A percentile compares a stretch with the other conserved stretches of the same genome.
Conservation (phyloP, 208 protist genomes). For the Acanthamoeba castellanii region DNA sequence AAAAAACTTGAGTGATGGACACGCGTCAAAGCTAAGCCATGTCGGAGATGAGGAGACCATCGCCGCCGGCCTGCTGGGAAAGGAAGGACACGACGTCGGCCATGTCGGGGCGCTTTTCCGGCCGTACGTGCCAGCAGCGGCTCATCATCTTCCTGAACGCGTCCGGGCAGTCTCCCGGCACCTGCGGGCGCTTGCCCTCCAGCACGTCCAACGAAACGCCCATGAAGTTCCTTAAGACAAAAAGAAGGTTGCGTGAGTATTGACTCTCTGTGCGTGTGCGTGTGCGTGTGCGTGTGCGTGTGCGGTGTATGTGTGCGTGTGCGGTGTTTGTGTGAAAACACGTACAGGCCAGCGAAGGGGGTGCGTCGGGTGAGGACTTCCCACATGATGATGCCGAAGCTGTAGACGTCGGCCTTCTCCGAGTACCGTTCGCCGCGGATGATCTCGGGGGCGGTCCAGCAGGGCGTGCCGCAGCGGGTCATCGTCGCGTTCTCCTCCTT, state of each 20-base stretch:
- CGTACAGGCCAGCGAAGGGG: not conserved
- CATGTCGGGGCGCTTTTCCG: constrained; percentile 47
- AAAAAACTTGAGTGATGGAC: no score
- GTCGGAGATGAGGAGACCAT: constrained; percentile 17
- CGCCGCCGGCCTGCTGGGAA: not conserved
- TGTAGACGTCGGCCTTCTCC: not conserved
- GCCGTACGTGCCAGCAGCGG: constrained; percentile 10
- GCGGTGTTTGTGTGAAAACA: not conserved
- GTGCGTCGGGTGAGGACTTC: not conserved
- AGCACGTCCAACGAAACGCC: constrained; percentile 56
- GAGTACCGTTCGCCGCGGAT: not conserved
- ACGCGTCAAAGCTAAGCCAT: not conserved
- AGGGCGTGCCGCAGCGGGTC: no score
- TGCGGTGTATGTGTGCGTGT: not conserved
- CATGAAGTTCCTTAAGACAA: not conserved
- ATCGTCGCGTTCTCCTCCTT: no score
- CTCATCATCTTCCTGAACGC: not conserved
- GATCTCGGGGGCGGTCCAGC: no score
- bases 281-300: not conserved
- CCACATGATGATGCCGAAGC: constrained; percentile 21
- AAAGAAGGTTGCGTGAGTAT: no score
- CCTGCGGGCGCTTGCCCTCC: constrained; percentile 44
- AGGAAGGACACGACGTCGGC: constrained; percentile 1
- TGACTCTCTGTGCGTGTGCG: no score
- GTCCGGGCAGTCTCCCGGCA: not conserved